phyloP scores from a whole-genome alignment of 768 basidiomycete genomes.

The Auricularia sp. region DNA sequence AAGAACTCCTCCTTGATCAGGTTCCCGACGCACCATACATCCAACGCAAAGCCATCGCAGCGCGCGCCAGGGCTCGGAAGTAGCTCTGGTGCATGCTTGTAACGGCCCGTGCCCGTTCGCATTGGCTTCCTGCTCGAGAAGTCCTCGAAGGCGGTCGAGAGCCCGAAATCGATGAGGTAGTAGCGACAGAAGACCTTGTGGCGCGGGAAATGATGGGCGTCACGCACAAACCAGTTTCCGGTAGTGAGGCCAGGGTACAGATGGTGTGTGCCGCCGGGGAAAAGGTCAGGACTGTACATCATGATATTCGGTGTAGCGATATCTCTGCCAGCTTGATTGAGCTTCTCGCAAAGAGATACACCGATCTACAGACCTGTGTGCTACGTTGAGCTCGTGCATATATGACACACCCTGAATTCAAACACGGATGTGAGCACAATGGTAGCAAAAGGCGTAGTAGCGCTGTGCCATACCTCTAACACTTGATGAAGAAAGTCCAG shows the following conservation, averaged over 20 bases:
- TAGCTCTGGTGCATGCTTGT: neutral
- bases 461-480: conserved; percentile 19
- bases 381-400: conserved; percentile 26
- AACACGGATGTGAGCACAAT: no score
- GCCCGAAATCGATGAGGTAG: conserved; percentile 29
- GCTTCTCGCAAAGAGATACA: neutral
- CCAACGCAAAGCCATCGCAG: neutral
- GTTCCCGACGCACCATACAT: neutral
- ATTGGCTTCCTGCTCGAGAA: conserved; percentile 6
- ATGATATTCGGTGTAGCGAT: neutral
- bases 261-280: neutral
- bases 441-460: neutral
- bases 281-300: neutral
- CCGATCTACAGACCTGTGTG: conserved; percentile 22
- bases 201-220: neutral
- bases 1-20: neutral
- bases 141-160: conserved; percentile 11
- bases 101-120: neutral
- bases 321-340: neutral
- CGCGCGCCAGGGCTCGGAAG: neutral
- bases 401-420: conserved; percentile 23
- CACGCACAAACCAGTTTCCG: neutral
- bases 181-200: conserved; percentile 26
- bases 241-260: neutral
- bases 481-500: conserved; percentile 22